Evolutionary conservation across 2,329 filamentous ascomycete genomes (phyloP), one percentile per base, ranked within the genome.

Genomic region (Xylariaceae sp.): DNA sequence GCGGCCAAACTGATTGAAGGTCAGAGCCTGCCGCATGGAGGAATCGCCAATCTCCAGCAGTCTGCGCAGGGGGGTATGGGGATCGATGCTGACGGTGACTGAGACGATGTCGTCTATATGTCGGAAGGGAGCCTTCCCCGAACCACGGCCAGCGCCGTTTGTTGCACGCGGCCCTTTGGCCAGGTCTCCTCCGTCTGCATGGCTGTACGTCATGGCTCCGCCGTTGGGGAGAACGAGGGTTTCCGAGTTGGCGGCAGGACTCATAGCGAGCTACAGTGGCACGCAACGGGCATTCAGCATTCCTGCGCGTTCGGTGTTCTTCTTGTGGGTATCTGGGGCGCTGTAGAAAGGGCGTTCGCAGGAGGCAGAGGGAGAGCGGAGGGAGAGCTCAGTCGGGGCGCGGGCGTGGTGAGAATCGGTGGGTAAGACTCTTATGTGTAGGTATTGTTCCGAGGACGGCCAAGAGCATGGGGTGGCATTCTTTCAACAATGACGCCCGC

Each of bases 1-100:
- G 34, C 84, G 77, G 22, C 81, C 75, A 70, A 88, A 87, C 55
- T 81, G 80, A 53, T 84, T 76, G 51, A 78, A 75, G 47, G 79
- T 81, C 57, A 84, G 80, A 36, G 89, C 86, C 61, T 82, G 78
- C 54, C 77, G 76, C 53, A 85, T 73, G 43, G 76, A 75, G 18
- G 67, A 64, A 61, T 86, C 78, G 47, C 77, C 81, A 40, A 71
- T 66, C 42, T 78, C 75, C 13, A 87, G 69, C 36, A 85, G 66
- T 57, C 73, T 79, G 51, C 76, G 77, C 54, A 83, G 73, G 14
- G 79, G 79, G 52, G 75, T 74, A 53, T 77, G 71, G 40, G 69
- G 60, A 53, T 80, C 73, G 54, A 81, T 66, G 34, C 80, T 74
- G 51, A 73, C 70, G 14, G 69, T 68, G 36, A 75, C 70, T 14